Conservation (phyloP, 2,329 filamentous ascomycete species). For the Talaromyces sp. region DNA sequence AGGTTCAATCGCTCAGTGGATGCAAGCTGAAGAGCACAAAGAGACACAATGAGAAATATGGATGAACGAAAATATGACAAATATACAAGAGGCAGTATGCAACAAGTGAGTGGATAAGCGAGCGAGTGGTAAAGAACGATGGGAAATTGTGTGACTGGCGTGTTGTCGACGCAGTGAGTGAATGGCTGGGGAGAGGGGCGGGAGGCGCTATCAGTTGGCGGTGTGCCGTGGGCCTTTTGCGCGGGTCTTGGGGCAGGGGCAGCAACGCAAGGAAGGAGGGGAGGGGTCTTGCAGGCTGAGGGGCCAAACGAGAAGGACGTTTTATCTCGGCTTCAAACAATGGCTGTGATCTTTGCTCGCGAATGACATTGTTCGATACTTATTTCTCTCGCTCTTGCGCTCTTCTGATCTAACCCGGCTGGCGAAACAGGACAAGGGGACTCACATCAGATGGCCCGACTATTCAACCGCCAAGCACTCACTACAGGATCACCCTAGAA, state of each 20-base stretch:
- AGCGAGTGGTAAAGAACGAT: conserved; percentile 1
- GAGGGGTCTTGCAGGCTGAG: conserved; percentile 14
- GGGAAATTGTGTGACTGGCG: conserved; percentile 4
- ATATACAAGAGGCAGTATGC: not conserved
- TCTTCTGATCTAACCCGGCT: not conserved
- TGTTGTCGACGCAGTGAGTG: not conserved
- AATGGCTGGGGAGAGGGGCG: conserved; percentile 17
- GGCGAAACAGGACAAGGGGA: not conserved
- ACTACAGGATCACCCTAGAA: conserved; percentile 2
- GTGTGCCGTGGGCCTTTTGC: conserved; percentile 8
- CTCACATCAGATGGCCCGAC: conserved; percentile 6
- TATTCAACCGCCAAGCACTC: not conserved
- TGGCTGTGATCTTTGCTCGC: not conserved
- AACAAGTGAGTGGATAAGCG: conserved; percentile 4
- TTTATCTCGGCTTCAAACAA: not conserved
- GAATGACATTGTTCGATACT: not conserved
- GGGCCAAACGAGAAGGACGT: conserved; percentile 10
- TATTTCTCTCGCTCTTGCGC: conserved; percentile 5
- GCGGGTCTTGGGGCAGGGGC: conserved; percentile 6
- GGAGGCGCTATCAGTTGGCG: conserved; percentile 16
- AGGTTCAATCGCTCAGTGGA: not conserved
- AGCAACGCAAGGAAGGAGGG: conserved; percentile 11
- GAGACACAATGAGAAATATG: not conserved
- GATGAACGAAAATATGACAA: not conserved
- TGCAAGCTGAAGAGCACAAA: not conserved